Base-by-base conservation (phyloP, 495 filamentous ascomycete genomes). In the Trypethelium eluteriae region DNA sequence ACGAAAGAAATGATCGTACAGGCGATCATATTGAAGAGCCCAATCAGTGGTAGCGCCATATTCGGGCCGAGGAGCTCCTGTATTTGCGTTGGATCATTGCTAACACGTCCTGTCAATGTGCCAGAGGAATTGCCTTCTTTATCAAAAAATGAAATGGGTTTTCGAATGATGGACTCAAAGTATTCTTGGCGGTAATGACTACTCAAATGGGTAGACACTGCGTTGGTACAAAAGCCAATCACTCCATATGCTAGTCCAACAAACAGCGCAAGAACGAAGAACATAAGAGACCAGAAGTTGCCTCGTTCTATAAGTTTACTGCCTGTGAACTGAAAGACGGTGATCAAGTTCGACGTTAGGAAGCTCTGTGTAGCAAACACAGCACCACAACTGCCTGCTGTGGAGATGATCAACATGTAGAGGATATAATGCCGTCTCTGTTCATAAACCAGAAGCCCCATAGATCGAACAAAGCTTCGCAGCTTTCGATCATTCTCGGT, bases 41-140 rank as follows among this genome's bases (percentile, higher is more conserved):
- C 82, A 62, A 83, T 79, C 39, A 79, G 72, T 16, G 80, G 78
- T 63, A 85, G 77, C 12, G 79, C 78, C 72, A 83, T 78, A 59
- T 84, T 83, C 6, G 77, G 79, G n/a, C 85, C 83, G 0, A 89
- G 72, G 2, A 89, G 70, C 63, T 88, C 85, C 69, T 89, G 82
- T 0, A 91, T 75, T 53, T 85, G 83, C 34, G 79, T 83, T 0
- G 87, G 82, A 66, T 88, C 83, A 2, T 79, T 85, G 9, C 83
- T 76, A 0, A 89, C 78, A 1, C 79, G 75, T 2, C 80, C 81
- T 0, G 79, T 81, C 36, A 84, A 73, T 5, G 81, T 74, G n/a
- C 81, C 81, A 11, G 80, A 74, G 0, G 80, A 80, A 63, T 81
- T 80, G 34, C 76, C 72, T 32, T 81, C 75, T n/a, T 73, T 73